These are phyloP conservation scores for Russula sp. DNA, from an alignment of 768 basidiomycete species.

Conservation along the genomic window DNA sequence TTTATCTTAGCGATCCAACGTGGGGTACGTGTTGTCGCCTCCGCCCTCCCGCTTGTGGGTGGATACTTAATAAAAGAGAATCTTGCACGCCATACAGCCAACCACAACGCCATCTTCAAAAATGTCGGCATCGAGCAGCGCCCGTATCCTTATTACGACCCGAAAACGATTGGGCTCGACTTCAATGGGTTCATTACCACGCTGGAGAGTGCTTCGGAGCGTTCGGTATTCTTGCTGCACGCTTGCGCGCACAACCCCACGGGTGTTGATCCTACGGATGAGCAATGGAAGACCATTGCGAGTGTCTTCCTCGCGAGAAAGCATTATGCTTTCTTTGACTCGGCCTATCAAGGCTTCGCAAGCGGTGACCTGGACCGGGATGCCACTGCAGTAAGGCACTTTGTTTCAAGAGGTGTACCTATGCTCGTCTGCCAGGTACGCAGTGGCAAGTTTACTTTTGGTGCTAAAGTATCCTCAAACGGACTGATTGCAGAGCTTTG, in stretches of 20 bases:
- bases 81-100: conserved; percentile 48
- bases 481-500: conserved; percentile 71
- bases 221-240: conserved; percentile 87
- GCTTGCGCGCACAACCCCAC: conserved; percentile 98
- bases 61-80: not conserved
- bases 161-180: conserved; percentile 84
- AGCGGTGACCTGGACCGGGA: conserved; percentile 90
- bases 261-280: conserved; percentile 86
- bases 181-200: conserved; percentile 61
- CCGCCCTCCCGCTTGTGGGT: not conserved
- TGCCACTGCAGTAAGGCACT: conserved; percentile 87
- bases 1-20: conserved; percentile 90
- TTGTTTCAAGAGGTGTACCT: conserved; percentile 70
- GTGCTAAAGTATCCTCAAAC: not conserved
- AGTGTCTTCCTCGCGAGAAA: conserved; percentile 64
- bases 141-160: conserved; percentile 92
- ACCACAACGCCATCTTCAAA: conserved; percentile 86
- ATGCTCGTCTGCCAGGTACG: conserved; percentile 85
- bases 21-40: conserved; percentile 64
- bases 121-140: conserved; percentile 87
- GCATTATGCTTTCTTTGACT: conserved; percentile 92
- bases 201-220: conserved; percentile 61
- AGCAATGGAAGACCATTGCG: conserved; percentile 81
- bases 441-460: conserved; percentile 2
- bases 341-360: conserved; percentile 96